phyloP scores from a whole-genome alignment of 441 rosid species.

The Syzygium malaccense region DNA sequence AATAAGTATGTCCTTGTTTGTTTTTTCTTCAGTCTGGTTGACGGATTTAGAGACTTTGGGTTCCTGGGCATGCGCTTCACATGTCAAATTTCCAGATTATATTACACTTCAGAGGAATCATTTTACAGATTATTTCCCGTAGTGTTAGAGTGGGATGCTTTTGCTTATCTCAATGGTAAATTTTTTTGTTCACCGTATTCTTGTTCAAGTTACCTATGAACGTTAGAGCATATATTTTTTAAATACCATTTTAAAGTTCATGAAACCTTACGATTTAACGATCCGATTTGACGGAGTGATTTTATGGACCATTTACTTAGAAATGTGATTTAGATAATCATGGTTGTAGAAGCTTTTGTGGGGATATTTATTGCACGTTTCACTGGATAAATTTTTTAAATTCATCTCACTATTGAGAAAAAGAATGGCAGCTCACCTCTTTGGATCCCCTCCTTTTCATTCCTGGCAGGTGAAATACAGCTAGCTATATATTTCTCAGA shows the following conservation, averaged over 20 bases:
- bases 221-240: background rate
- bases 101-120: background rate
- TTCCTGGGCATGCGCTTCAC: background rate
- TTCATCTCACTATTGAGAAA: background rate
- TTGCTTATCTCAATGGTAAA: background rate
- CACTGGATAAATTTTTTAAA: background rate
- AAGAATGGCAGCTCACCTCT: background rate
- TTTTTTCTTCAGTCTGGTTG: background rate
- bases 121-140: background rate
- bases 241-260: background rate
- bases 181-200: background rate
- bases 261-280: background rate
- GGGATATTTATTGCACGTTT: background rate
- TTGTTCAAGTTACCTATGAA: background rate
- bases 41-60: background rate
- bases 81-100: background rate
- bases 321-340: background rate
- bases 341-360: background rate
- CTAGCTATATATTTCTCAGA: slow-evolving; percentile 51
- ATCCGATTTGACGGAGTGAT: background rate
- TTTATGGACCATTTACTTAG: background rate
- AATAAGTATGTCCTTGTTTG: background rate
- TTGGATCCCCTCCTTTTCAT: background rate
- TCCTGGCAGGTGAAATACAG: slow-evolving; percentile 72
- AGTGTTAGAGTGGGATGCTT: background rate